Base-by-base conservation (phyloP, 2,329 filamentous ascomycete species). In the Salinomyces thailandicus region DNA sequence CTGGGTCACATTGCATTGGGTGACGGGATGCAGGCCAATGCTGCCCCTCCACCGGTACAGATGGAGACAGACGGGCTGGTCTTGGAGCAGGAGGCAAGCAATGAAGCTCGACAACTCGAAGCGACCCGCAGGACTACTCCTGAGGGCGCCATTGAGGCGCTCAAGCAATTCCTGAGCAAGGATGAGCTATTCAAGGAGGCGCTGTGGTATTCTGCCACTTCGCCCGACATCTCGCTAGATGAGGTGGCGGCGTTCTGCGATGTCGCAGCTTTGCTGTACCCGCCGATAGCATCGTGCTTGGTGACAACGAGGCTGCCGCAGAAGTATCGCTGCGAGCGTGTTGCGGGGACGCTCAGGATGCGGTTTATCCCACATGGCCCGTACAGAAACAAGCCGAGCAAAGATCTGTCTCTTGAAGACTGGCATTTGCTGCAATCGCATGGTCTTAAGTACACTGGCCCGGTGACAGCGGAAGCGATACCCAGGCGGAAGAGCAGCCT, bases 1-100 rank as follows among this genome's bases (percentile, higher is more conserved):
- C 58, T 80, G 12, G 76, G 72, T 3, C 63, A 69, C 35, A 64
- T 78, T 37, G 75, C 76, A 3, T 69, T 78, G 33, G 73, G 72
- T n/a, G 66, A 70, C 29, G 54, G 51, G 46, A 42, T 61, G 48
- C 49, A 51, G 18, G 24, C 48, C 43, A 40, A 50, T 12, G 46
- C 54, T 44, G 38, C 56, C 18, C 35, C 14, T 53, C 47, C 53
- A 44, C 39, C 55, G 16, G 35, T 52, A 15, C 52, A 57, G 38
- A 51, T 52, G 13, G 45, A 50, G 9, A 61, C 63, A 31, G 62
- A 62, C 29, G 60, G 58, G 11, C 56, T 79, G n/a, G 66, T 77
- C 17, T 68, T 79, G 31, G 74, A 77, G 46, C 68, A 72, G 49
- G 72, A 72, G 38, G 63, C 62, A 5, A 61, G 61, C 8, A 68